These are phyloP conservation scores for Draba incana DNA, from an alignment of 345 rosid species.

Conservation along the genomic window DNA sequence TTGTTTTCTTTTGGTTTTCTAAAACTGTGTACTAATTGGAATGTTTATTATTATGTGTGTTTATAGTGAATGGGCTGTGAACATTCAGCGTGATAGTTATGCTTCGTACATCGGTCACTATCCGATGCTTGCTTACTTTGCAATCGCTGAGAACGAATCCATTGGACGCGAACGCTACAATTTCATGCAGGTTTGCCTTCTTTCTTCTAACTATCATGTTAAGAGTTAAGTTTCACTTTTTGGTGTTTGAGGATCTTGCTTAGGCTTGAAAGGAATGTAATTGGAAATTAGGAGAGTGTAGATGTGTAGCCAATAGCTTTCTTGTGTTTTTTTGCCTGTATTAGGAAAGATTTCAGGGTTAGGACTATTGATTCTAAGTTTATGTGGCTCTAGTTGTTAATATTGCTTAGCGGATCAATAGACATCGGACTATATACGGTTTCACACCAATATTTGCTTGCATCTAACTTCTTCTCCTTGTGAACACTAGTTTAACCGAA, in stretches of 20 bases:
- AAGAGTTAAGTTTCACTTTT: no score
- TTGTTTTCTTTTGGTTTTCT: no score
- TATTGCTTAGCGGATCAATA: slow-evolving; percentile 3
- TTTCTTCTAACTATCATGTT: neutral
- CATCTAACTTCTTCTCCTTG: no score
- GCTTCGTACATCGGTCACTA: slow-evolving; percentile 91
- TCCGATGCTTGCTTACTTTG: slow-evolving; percentile 78
- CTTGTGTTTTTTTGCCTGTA: no score
- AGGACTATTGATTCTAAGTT: slow-evolving; percentile 1
- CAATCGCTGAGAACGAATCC: slow-evolving; percentile 91
- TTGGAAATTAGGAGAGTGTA: no score
- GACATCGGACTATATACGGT: no score
- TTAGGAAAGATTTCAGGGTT: neutral
- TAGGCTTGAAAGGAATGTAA: no score
- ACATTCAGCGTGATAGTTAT: slow-evolving; percentile 88
- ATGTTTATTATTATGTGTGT: neutral
- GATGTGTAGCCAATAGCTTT: no score
- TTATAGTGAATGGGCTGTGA: slow-evolving; percentile 90
- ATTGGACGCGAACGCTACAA: slow-evolving; percentile 92
- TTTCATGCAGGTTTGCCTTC: slow-evolving; percentile 72
- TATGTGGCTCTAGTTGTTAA: neutral
- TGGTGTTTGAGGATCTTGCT: no score
- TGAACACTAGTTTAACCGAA: neutral
- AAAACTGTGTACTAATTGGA: slow-evolving; percentile 3
- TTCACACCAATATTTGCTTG: no score